A percentile compares a stretch with the other conserved stretches of the same genome.
Conservation (phyloP, 768 basidiomycete species). For the Cystobasidium onofrii region DNA sequence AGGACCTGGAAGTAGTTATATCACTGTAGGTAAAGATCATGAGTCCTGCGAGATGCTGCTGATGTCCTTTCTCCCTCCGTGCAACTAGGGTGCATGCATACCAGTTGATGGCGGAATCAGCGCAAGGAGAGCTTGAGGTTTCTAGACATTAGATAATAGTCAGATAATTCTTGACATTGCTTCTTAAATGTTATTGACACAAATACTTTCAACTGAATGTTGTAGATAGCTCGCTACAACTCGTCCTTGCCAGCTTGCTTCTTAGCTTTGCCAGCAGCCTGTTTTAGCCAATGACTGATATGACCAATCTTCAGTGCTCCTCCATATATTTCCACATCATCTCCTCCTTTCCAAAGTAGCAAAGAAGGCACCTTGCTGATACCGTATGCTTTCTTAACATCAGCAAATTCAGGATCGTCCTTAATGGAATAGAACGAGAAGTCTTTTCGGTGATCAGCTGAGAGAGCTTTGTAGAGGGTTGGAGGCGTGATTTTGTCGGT, state of each 20-base stretch:
- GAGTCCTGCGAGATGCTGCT: background rate
- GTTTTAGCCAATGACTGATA: slow-evolving; percentile 24
- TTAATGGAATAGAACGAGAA: slow-evolving; percentile 41
- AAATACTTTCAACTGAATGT: too few relatives aligned
- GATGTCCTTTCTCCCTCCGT: background rate
- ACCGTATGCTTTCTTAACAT: slow-evolving; percentile 32
- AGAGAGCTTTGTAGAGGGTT: slow-evolving; percentile 42
- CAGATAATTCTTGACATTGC: too few relatives aligned
- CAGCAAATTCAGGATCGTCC: slow-evolving; percentile 34
- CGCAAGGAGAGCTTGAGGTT: background rate
- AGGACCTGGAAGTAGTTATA: slow-evolving; percentile 12
- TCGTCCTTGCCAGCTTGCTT: background rate
- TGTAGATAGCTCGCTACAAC: too few relatives aligned
- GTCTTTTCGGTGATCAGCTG: slow-evolving; percentile 37
- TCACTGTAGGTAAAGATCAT: slow-evolving; percentile 2
- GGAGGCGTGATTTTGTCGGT: slow-evolving; percentile 40
- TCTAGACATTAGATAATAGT: slow-evolving; percentile 1
- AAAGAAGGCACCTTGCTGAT: slow-evolving; percentile 39
- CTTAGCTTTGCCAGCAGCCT: slow-evolving; percentile 7
- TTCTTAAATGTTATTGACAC: too few relatives aligned
- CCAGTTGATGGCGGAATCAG: slow-evolving; percentile 25
- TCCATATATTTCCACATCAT: slow-evolving; percentile 33
- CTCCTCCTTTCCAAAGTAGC: slow-evolving; percentile 28
- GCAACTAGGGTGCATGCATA: slow-evolving; percentile 1
- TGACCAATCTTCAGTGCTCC: slow-evolving; percentile 33